Evolutionary conservation across 176 grass and related monocot species (phyloP).

Genomic region (Rhynchospora breviuscula): DNA sequence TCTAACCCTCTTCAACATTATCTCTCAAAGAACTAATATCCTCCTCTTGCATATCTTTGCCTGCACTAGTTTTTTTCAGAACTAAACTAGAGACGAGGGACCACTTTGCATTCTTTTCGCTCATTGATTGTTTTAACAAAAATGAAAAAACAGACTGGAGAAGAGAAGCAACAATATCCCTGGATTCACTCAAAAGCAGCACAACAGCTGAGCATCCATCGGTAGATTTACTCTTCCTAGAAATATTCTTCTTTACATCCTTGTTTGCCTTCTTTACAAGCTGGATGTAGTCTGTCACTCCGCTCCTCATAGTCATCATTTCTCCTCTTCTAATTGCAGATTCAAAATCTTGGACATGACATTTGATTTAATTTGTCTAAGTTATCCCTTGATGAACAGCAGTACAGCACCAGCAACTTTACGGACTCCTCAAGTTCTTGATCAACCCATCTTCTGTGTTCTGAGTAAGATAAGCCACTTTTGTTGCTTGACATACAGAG

Average conservation of each 20-base stretch:
- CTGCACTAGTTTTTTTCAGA: too few species aligned
- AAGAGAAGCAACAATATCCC: background rate
- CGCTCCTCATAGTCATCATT: conserved; percentile 17
- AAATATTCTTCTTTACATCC: conserved; percentile 36
- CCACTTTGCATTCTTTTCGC: too few species aligned
- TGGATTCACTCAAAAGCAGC: background rate
- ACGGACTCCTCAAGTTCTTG: background rate
- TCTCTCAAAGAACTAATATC: too few species aligned
- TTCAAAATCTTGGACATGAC: conserved; percentile 31
- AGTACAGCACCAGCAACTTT: conserved; percentile 22
- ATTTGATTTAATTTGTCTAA: conserved; percentile 31
- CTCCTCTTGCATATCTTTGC: too few species aligned
- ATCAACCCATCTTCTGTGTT: conserved; percentile 42
- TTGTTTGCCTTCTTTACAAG: conserved; percentile 45
- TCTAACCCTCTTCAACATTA: background rate
- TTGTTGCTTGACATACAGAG: conserved; percentile 39
- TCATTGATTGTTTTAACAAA: background rate
- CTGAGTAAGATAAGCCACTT: conserved; percentile 14
- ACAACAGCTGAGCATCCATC: conserved; percentile 5
- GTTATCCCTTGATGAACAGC: conserved; percentile 32
- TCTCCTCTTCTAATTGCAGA: conserved; percentile 32
- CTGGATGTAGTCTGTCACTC: conserved; percentile 29
- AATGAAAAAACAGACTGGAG: too few species aligned
- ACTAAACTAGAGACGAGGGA: too few species aligned
- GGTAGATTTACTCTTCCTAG: conserved; percentile 24